Conservation (phyloP, 73 alveolate species). For the Diophrys sp. region DNA sequence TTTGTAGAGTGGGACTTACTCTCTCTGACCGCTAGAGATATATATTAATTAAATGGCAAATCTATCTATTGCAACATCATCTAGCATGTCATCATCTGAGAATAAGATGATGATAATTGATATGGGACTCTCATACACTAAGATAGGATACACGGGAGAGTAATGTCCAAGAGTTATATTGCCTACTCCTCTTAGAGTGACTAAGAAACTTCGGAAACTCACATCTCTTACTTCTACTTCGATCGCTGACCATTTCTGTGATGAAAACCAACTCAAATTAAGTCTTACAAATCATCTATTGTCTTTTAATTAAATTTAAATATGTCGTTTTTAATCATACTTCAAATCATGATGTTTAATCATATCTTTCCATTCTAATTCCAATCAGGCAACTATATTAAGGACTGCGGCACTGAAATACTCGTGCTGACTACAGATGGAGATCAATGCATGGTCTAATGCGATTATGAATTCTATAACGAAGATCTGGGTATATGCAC, state of each 20-base stretch:
- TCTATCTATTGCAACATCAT: neutral
- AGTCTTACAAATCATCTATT: constrained; percentile 6
- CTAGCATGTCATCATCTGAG: neutral
- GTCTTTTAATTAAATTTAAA: too few species aligned
- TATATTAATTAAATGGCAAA: neutral
- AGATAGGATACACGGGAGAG: constrained; percentile 6
- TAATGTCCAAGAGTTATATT: neutral
- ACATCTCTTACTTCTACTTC: neutral
- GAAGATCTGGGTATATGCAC: too few species aligned
- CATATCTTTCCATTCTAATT: too few species aligned
- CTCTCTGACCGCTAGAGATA: too few species aligned
- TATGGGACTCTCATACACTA: neutral
- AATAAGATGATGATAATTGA: constrained; percentile 1
- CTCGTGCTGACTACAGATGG: too few species aligned
- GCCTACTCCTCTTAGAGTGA: constrained; percentile 1
- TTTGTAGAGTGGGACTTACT: constrained; percentile 34
- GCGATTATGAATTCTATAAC: too few species aligned
- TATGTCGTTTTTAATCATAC: too few species aligned
- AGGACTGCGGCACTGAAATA: too few species aligned
- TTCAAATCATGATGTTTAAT: too few species aligned
- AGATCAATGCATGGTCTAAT: too few species aligned
- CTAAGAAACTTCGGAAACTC: neutral
- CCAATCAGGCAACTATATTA: too few species aligned
- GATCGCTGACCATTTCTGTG: neutral
- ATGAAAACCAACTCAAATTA: neutral